phyloP scores from a whole-genome alignment of 1,284 basidiomycete genomes.

The Ustilago loliicola region DNA sequence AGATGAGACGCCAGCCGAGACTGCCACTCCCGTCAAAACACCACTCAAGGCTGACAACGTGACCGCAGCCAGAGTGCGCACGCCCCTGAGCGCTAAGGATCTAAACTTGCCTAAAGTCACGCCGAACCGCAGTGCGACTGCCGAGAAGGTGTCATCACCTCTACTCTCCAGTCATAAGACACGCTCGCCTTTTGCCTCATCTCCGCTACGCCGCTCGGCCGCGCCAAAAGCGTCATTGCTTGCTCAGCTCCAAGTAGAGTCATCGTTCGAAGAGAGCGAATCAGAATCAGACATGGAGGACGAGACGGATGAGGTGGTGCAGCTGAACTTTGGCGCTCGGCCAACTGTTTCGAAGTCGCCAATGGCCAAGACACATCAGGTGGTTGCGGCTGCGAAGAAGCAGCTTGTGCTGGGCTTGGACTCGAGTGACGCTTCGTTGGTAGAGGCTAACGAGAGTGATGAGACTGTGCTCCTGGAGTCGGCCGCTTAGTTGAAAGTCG shows the following conservation, averaged over 20 bases:
- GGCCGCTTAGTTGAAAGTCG: not conserved
- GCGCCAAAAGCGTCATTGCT: not conserved
- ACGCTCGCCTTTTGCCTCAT: slow-evolving; percentile 1
- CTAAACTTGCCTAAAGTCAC: slow-evolving; percentile 22
- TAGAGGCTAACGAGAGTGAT: slow-evolving; percentile 19
- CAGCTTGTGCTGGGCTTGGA: slow-evolving; percentile 29
- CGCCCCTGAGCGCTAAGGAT: slow-evolving; percentile 30
- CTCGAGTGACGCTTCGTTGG: slow-evolving; percentile 14
- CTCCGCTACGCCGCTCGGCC: slow-evolving; percentile 21
- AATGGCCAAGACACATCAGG: not conserved
- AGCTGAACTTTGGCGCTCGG: slow-evolving; percentile 13
- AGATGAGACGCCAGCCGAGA: not conserved
- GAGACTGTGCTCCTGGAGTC: slow-evolving; percentile 31
- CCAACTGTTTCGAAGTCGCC: not conserved
- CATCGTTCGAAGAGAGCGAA: slow-evolving; percentile 27
- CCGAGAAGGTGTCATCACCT: slow-evolving; percentile 7
- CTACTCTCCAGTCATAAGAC: not conserved
- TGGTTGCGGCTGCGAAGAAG: not conserved
- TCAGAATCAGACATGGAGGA: slow-evolving; percentile 15
- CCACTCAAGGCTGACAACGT: not conserved
- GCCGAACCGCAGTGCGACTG: not conserved
- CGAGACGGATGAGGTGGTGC: slow-evolving; percentile 23
- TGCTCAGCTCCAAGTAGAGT: slow-evolving; percentile 1
- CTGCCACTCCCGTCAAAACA: not conserved
- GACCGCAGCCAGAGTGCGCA: slow-evolving; percentile 15